Evolutionary conservation across 75 land plant genomes (phyloP).

Genomic region (Sequoia sempervirens): DNA sequence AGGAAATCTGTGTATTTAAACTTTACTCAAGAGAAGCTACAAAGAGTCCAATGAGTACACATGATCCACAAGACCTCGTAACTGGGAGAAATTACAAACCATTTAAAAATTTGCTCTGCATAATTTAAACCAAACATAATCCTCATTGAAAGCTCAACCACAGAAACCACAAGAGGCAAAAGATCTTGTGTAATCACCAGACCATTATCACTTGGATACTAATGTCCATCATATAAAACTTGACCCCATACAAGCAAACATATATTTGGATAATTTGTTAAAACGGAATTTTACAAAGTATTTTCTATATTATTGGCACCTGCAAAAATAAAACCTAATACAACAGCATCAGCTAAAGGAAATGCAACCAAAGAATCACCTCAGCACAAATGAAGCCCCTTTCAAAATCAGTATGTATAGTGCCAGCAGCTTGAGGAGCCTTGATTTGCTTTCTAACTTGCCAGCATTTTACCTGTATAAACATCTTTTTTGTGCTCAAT

Average conservation of each 20-base stretch:
- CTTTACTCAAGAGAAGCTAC: neutral
- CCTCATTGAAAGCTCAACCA: neutral
- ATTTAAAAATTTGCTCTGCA: neutral
- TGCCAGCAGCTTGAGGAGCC: slow-evolving; percentile 99
- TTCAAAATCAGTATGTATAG: slow-evolving; percentile 97
- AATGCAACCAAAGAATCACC: slow-evolving; percentile 31
- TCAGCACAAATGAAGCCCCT: slow-evolving; percentile 99
- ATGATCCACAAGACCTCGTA: neutral
- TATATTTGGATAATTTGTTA: neutral
- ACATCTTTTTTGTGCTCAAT: neutral
- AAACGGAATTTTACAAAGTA: neutral
- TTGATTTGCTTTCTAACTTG: slow-evolving; percentile 89
- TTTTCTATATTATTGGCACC: neutral
- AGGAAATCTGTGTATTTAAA: neutral
- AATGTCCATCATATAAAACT: neutral
- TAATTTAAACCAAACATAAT: neutral
- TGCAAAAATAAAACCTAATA: neutral
- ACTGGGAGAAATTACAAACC: neutral
- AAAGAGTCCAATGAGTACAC: neutral
- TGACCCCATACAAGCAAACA: neutral
- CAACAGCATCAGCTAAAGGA: neutral
- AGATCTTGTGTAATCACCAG: neutral
- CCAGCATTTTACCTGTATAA: slow-evolving; percentile 95
- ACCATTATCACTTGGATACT: neutral
- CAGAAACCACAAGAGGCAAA: neutral